phyloP scores from a whole-genome alignment of 306 rosid species.

The Vigna trinervia region DNA sequence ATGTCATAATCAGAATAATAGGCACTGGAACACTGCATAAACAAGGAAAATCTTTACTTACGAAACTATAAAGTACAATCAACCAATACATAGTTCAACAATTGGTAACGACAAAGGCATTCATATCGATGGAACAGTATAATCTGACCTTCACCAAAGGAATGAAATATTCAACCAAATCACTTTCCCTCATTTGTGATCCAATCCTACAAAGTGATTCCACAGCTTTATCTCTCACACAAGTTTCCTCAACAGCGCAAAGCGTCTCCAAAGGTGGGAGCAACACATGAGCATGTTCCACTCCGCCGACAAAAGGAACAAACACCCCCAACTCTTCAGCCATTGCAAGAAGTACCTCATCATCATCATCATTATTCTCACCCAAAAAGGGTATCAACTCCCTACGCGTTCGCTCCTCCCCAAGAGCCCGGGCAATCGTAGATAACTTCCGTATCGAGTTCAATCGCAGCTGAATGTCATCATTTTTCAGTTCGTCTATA shows the following conservation, averaged over 20 bases:
- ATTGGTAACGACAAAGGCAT: background rate
- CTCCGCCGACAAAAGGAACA: conserved; percentile 84
- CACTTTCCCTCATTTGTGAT: conserved; percentile 81
- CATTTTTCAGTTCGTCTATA: conserved; percentile 85
- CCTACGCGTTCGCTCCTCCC: conserved; percentile 81
- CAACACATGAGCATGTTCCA: conserved; percentile 77
- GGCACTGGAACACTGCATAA: background rate
- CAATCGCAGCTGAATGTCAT: conserved; percentile 81
- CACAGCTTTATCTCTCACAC: conserved; percentile 86
- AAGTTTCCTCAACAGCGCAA: conserved; percentile 86
- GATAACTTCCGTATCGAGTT: conserved; percentile 86
- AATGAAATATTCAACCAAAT: conserved; percentile 76
- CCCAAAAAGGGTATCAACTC: conserved; percentile 82
- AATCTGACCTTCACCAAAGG: conserved; percentile 77
- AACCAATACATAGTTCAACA: conserved; percentile 2
- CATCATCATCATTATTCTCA: conserved; percentile 85
- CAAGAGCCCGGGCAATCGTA: conserved; percentile 86
- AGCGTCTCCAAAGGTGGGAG: conserved; percentile 83
- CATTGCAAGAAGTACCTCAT: conserved; percentile 89
- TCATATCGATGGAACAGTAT: background rate
- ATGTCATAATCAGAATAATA: background rate
- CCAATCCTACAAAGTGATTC: conserved; percentile 85
- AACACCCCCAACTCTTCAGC: conserved; percentile 90
- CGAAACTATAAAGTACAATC: background rate
- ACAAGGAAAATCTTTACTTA: background rate